These are phyloP conservation scores for Xylaria sp. DNA, from an alignment of 2,329 filamentous ascomycete species.

Conservation along the genomic window DNA sequence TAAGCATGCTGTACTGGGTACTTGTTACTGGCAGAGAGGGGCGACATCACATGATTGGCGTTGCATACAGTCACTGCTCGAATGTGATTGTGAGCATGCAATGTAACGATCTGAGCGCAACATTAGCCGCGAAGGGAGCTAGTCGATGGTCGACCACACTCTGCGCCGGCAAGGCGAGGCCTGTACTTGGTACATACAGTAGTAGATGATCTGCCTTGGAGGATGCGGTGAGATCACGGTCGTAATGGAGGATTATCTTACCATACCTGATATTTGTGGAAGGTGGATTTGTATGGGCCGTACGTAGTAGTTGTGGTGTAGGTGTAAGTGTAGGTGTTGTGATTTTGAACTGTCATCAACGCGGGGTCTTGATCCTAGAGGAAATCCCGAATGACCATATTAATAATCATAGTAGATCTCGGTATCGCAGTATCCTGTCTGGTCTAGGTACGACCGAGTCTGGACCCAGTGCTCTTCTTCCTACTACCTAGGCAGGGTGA, in stretches of 20 bases:
- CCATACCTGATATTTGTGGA: not conserved
- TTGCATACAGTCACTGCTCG: constrained; percentile 10
- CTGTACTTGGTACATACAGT: not conserved
- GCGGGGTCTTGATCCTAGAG: constrained; percentile 5
- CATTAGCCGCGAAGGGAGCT: constrained; percentile 18
- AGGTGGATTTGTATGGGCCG: not conserved
- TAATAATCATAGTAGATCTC: not conserved
- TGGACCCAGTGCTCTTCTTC: not conserved
- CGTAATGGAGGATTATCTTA: constrained; percentile 19
- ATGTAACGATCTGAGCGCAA: constrained; percentile 20
- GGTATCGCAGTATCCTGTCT: not conserved
- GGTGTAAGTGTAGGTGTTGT: not conserved
- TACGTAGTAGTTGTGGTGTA: not conserved
- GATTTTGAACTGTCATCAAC: constrained; percentile 11
- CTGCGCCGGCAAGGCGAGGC: constrained; percentile 3
- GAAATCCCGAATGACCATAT: constrained; percentile 14
- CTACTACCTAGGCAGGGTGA: too few species aligned
- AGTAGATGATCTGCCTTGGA: constrained; percentile 19
- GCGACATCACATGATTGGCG: constrained; percentile 22
- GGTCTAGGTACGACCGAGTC: not conserved
- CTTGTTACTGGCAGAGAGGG: not conserved
- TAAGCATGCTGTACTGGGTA: not conserved
- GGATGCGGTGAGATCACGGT: constrained; percentile 20
- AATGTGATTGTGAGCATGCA: constrained; percentile 20
- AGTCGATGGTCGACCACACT: constrained; percentile 14